phyloP scores from a whole-genome alignment of 2,329 filamentous ascomycete genomes.

The Amylocarpus encephaloides region DNA sequence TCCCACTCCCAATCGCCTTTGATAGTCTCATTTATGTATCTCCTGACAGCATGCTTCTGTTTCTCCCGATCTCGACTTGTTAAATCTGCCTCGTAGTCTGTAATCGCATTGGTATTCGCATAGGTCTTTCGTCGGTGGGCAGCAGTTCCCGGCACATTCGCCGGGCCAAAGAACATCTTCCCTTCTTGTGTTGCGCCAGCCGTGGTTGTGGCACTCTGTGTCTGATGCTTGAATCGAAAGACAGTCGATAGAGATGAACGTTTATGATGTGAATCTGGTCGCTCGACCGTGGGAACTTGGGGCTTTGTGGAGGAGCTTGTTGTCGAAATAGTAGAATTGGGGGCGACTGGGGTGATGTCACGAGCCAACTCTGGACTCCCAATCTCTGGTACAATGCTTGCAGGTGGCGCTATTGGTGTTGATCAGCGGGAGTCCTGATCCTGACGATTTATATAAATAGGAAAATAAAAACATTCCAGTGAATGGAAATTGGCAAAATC shows the following conservation, averaged over 20 bases:
- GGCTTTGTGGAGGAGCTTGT: not conserved
- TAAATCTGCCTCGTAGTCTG: constrained; percentile 50
- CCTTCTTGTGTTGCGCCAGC: constrained; percentile 8
- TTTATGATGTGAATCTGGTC: constrained; percentile 1
- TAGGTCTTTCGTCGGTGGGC: constrained; percentile 23
- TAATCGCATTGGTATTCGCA: constrained; percentile 35
- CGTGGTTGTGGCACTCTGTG: constrained; percentile 7
- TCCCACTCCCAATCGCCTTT: constrained; percentile 54
- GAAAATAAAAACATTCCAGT: too few species aligned
- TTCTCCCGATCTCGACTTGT: constrained; percentile 55
- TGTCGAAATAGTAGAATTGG: not conserved
- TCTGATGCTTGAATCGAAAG: constrained; percentile 5
- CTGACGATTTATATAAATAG: too few species aligned
- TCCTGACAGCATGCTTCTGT: constrained; percentile 57
- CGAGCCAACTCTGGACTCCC: constrained; percentile 9
- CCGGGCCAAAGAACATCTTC: constrained; percentile 23
- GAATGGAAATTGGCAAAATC: not conserved
- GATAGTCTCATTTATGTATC: constrained; percentile 47
- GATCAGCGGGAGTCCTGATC: not conserved
- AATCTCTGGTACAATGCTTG: not conserved
- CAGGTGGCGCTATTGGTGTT: not conserved
- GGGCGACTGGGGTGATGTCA: constrained; percentile 8
- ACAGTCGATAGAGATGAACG: constrained; percentile 5
- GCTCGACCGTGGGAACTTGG: constrained; percentile 3
- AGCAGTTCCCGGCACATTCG: constrained; percentile 9